Conservation (phyloP, 2,329 filamentous ascomycete genomes). For the Colletotrichum cereale region DNA sequence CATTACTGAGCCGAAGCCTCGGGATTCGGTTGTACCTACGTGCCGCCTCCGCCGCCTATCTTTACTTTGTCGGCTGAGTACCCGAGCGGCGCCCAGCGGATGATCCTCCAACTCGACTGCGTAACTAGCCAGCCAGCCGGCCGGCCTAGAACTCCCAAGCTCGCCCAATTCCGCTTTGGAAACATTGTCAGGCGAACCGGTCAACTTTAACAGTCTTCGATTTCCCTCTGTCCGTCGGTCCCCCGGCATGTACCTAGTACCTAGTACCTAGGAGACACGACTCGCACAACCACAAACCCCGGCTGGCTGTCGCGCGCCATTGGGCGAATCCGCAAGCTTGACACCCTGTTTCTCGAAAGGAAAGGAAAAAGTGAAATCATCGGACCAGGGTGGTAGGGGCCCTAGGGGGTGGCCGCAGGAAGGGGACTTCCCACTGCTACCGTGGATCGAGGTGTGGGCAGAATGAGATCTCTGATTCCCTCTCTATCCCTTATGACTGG, state of each 20-base stretch:
- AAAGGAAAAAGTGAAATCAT: conserved; percentile 34
- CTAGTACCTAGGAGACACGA: background rate
- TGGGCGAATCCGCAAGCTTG: conserved; percentile 6
- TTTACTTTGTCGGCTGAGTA: conserved; percentile 14
- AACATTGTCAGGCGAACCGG: background rate
- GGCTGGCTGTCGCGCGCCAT: background rate
- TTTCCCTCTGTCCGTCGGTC: background rate
- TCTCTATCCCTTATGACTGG: conserved; percentile 26
- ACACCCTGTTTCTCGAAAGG: background rate
- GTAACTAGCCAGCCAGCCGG: background rate
- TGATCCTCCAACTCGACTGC: conserved; percentile 20
- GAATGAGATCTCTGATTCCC: conserved; percentile 34
- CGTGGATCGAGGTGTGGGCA: conserved; percentile 39
- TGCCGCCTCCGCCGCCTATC: background rate
- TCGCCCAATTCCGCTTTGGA: background rate
- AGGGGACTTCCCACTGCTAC: conserved; percentile 32
- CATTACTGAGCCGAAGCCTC: conserved; percentile 1
- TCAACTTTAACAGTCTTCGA: background rate
- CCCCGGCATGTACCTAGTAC: background rate
- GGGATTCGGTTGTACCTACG: background rate
- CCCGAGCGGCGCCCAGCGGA: conserved; percentile 25
- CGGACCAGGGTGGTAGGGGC: conserved; percentile 15
- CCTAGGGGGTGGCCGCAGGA: conserved; percentile 27
- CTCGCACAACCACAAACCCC: conserved; percentile 5
- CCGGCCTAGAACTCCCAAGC: background rate